Conservation (phyloP, 805 yeast genomes). For the Kodamaea kakaduensis region DNA sequence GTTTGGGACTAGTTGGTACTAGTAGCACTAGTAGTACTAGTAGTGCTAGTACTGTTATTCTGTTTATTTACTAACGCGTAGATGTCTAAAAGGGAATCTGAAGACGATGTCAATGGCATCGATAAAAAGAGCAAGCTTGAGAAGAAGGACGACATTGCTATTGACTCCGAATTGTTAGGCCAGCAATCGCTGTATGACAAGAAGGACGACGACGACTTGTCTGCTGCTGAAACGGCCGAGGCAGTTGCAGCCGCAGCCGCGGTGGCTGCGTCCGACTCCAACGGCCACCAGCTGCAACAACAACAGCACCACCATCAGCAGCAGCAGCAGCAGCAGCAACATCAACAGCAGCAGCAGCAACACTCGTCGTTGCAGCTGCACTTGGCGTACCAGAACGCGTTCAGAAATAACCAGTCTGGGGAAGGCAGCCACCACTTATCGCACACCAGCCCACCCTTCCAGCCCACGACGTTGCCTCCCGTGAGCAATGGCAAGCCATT, state of each 20-base stretch:
- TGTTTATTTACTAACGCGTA: constrained; percentile 1
- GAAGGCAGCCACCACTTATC: constrained; percentile 14
- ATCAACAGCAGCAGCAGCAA: constrained; percentile 13
- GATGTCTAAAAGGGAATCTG: constrained; percentile 16
- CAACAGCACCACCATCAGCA: constrained; percentile 14
- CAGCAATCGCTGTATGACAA: constrained; percentile 32
- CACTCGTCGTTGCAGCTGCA: constrained; percentile 11
- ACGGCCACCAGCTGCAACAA: constrained; percentile 8
- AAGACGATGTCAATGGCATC: constrained; percentile 6
- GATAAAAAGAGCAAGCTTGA: constrained; percentile 13
- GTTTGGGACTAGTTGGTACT: too few relatives aligned
- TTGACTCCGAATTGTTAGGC: constrained; percentile 41
- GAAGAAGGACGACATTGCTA: constrained; percentile 25
- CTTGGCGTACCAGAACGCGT: constrained; percentile 17
- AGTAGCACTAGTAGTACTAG: too few relatives aligned
- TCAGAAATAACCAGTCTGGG: constrained; percentile 17
- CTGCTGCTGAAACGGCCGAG: constrained; percentile 27
- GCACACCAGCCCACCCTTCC: constrained; percentile 19
- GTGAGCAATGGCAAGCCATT: constrained; percentile 43
- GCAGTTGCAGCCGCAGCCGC: constrained; percentile 27
- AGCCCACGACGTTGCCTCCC: constrained; percentile 33
- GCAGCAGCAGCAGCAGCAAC: constrained; percentile 17
- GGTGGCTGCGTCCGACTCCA: constrained; percentile 19
- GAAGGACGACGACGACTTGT: constrained; percentile 20
- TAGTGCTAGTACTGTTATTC: too few relatives aligned